Percentiles rank a stretch among this genome's conserved stretches.
Conservation (phyloP, 1,284 basidiomycete genomes). For the Sporisorium exsertum region DNA sequence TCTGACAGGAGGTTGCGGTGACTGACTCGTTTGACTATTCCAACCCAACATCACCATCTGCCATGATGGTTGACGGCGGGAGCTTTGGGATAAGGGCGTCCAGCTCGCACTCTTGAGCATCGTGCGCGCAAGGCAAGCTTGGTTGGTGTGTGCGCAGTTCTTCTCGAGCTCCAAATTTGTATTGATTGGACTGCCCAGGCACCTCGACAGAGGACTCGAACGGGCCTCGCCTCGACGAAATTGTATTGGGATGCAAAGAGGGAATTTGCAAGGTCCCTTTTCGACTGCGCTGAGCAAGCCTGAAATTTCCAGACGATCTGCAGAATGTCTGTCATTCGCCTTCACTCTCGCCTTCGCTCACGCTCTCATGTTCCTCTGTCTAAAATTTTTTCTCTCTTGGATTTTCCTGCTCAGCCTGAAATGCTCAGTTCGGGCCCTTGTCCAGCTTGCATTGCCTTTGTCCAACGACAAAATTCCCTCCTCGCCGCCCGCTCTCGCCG, state of each 20-base stretch:
- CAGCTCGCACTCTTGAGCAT: neutral
- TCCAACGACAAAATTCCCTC: conserved; percentile 11
- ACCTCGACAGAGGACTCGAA: neutral
- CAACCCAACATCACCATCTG: too few relatives aligned
- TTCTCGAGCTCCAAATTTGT: conserved; percentile 24
- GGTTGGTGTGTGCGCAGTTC: conserved; percentile 35
- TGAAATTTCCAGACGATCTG: conserved; percentile 4
- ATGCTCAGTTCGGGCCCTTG: conserved; percentile 9
- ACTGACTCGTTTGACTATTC: too few relatives aligned
- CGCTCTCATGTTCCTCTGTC: neutral
- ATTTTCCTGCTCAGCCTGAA: neutral
- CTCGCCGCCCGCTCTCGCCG: conserved; percentile 11
- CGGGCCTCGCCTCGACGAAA: neutral
- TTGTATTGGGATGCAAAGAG: conserved; percentile 9
- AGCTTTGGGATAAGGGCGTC: too few relatives aligned
- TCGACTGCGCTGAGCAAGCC: conserved; percentile 14
- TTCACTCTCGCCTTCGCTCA: neutral
- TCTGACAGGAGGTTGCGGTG: too few relatives aligned
- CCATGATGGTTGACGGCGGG: too few relatives aligned
- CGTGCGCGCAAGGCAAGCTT: conserved; percentile 5
- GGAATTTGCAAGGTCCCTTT: neutral
- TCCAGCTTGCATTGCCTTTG: conserved; percentile 19
- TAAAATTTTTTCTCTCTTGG: conserved; percentile 15
- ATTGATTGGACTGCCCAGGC: conserved; percentile 5
- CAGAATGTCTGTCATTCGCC: conserved; percentile 10